A percentile compares a stretch with the other conserved stretches of the same genome.
phyloP scores from a whole-genome alignment of 805 yeast genomes.

The Lachancea quebecensis region DNA sequence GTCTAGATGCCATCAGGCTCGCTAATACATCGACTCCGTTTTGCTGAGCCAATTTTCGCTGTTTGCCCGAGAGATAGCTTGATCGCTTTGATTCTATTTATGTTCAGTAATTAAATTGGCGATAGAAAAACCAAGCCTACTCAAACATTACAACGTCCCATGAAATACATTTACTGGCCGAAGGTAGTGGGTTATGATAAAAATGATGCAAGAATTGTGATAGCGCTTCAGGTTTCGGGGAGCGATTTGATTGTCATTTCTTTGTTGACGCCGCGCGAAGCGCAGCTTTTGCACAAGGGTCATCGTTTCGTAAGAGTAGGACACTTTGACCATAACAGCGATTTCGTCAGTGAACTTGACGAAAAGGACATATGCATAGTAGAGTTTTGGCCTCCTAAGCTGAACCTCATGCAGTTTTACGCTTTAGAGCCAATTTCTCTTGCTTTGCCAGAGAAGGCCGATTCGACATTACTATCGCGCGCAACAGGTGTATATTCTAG shows the following conservation, averaged over 20 bases:
- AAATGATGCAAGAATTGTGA: not conserved
- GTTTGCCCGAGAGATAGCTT: too few relatives aligned
- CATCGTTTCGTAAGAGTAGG: constrained; percentile 1
- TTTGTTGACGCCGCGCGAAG: not conserved
- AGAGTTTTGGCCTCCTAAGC: constrained; percentile 65
- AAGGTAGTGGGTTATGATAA: not conserved
- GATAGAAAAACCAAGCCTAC: not conserved
- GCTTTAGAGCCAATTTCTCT: constrained; percentile 68
- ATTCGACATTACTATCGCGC: constrained; percentile 13
- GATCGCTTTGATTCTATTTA: too few relatives aligned
- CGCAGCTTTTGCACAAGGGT: not conserved
- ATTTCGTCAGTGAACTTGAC: constrained; percentile 8
- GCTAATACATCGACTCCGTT: not conserved
- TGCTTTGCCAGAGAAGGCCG: constrained; percentile 34
- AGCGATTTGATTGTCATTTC: constrained; percentile 5
- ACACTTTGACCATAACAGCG: not conserved
- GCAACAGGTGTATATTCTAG: not conserved
- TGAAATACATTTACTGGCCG: constrained; percentile 8
- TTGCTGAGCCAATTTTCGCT: not conserved
- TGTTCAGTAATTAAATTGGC: too few relatives aligned
- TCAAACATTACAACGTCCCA: not conserved
- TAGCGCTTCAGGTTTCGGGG: constrained; percentile 1
- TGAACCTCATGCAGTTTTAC: constrained; percentile 65
- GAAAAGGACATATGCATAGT: constrained; percentile 29
- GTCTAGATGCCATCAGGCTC: constrained; percentile 3